Evolutionary conservation across 257 asterid species (phyloP).

Genomic region (Solanum sitiens): DNA sequence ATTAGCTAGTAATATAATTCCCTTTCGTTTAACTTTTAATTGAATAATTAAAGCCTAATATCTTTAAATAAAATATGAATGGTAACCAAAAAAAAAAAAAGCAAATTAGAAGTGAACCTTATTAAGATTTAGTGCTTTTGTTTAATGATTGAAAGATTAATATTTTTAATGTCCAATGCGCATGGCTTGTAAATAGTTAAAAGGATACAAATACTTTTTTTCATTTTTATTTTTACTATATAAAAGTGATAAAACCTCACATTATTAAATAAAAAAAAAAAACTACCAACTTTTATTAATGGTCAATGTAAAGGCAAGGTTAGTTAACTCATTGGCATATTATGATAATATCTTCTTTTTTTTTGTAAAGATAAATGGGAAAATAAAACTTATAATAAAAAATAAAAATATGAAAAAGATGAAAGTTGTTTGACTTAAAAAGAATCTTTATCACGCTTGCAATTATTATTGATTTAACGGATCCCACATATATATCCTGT

Average conservation of each 20-base stretch:
- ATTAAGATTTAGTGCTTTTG: background rate
- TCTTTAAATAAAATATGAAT: background rate
- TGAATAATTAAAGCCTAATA: background rate
- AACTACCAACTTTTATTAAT: background rate
- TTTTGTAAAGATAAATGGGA: background rate
- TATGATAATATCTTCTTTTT: background rate
- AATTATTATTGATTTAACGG: constrained; percentile 1
- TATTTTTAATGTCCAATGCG: background rate
- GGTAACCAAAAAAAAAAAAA: background rate
- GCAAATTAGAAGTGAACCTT: background rate
- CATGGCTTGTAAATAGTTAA: background rate
- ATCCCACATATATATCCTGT: constrained; percentile 2
- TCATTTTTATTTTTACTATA: background rate
- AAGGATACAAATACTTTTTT: background rate
- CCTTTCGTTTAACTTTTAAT: background rate
- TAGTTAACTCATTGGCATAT: background rate
- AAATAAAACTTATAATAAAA: background rate
- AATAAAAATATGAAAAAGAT: background rate
- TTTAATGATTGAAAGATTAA: background rate
- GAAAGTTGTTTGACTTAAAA: constrained; percentile 1
- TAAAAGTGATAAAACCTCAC: background rate
- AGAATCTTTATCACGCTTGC: constrained; percentile 5
- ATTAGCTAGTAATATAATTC: background rate
- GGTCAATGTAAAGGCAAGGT: background rate
- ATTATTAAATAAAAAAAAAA: background rate